Base-by-base conservation (phyloP, 495 filamentous ascomycete species). In the Aspergillus affinis region DNA sequence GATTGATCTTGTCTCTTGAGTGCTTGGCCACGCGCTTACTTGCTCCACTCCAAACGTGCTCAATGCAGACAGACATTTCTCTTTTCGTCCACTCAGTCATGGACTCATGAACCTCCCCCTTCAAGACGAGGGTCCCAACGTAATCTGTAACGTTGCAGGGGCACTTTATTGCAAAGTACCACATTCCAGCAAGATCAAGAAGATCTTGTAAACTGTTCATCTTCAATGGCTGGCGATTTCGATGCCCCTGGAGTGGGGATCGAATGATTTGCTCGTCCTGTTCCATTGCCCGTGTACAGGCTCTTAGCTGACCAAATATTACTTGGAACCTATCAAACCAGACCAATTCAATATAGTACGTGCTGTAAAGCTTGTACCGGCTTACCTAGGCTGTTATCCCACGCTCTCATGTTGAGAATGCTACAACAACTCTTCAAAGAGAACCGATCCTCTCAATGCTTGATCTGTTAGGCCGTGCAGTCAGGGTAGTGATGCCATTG, bases 81-180 rank as follows among this genome's bases (percentile, higher is more conserved):
- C 23, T 26, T 26, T 26, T 26, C 4, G 10, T 15, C 36, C 13
- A 41, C 36, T 15, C 13, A 41, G 3, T 53, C 5, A 2, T 18
- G 6, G 3, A 26, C 13, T 21, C n/a, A 2, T 18, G 6, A 10
- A 26, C 13, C n/a, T 18, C 26, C 21, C 41, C 8, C 9, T 55
- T 29, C 32, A 32, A 32, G 19, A 3, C 3, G 20, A 17, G 21
- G 29, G 26, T 30, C 36, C 12, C 32, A 54, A 19, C 55, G 54
- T 52, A 30, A 36, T 41, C 23, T 63, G 49, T 48, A 58, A 64
- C 50, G 57, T 61, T 64, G 50, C 62, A 64, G 54, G 19, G 46
- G 26, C 21, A 8, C 45, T 9, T 19, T 27, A 6, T 17, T 51
- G 8, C 3, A 2, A 47, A 19, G 20, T 23, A 27, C 63, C 63